Percentiles rank a stretch among this genome's conserved stretches.
Evolutionary conservation across 768 basidiomycete genomes (phyloP).

Genomic region (Naganishia onofrii): DNA sequence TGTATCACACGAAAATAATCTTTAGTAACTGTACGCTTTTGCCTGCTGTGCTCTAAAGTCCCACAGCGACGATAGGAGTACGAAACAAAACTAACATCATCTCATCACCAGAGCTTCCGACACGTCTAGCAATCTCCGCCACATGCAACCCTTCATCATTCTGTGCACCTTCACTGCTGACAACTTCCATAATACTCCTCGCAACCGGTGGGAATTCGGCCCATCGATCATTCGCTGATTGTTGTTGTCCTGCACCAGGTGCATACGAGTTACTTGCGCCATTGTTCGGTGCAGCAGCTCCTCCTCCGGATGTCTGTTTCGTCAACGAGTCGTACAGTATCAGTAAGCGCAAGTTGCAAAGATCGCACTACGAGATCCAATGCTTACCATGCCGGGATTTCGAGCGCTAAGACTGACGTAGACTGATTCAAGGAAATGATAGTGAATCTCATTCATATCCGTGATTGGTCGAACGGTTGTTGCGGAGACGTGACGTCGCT

Average conservation of each 20-base stretch:
- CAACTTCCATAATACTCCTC: slow-evolving; percentile 24
- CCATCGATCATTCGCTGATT: slow-evolving; percentile 47
- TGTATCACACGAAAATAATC: slow-evolving; percentile 15
- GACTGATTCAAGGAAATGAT: slow-evolving; percentile 75
- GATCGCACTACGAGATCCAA: not conserved
- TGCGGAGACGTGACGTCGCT: slow-evolving; percentile 77
- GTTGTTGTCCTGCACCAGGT: slow-evolving; percentile 57
- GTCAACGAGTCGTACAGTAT: not conserved
- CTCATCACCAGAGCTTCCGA: slow-evolving; percentile 56
- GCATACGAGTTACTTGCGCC: slow-evolving; percentile 8
- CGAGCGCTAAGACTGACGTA: slow-evolving; percentile 63
- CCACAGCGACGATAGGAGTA: not conserved
- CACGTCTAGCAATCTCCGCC: slow-evolving; percentile 65
- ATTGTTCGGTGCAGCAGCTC: not conserved
- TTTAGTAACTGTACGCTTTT: not conserved
- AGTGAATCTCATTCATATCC: slow-evolving; percentile 74
- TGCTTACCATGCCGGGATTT: slow-evolving; percentile 54
- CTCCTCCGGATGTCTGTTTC: slow-evolving; percentile 14
- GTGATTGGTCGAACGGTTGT: slow-evolving; percentile 66
- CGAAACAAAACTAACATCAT: slow-evolving; percentile 63
- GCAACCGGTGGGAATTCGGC: slow-evolving; percentile 15
- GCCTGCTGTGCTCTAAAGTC: too few species aligned
- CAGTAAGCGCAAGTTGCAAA: not conserved
- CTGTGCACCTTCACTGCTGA: slow-evolving; percentile 1
- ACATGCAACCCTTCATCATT: slow-evolving; percentile 67